Conservation (phyloP, 1,139 yeast genomes). For the Scheffersomyces illinoinensis region DNA sequence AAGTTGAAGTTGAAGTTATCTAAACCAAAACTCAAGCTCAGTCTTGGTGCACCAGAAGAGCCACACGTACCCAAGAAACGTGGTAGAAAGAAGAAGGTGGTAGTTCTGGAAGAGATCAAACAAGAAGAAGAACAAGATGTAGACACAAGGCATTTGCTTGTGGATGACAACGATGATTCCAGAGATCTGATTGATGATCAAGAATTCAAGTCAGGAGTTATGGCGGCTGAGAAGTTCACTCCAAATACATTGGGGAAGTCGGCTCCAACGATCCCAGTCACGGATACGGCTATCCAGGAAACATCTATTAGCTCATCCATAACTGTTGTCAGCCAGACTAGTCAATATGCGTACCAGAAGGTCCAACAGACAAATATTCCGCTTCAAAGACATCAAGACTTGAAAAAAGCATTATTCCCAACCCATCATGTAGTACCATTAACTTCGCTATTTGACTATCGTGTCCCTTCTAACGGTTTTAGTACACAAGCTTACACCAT, state of each 20-base stretch:
- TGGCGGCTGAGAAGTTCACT: slow-evolving; percentile 4
- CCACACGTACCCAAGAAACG: slow-evolving; percentile 19
- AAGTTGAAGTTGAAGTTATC: slow-evolving; percentile 30
- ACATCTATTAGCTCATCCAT: slow-evolving; percentile 15
- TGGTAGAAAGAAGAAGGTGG: slow-evolving; percentile 20
- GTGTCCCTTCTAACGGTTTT: slow-evolving; percentile 46
- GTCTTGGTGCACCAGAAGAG: slow-evolving; percentile 9
- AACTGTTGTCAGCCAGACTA: slow-evolving; percentile 19
- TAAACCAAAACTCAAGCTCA: slow-evolving; percentile 26
- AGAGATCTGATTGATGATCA: slow-evolving; percentile 6
- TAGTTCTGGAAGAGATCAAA: slow-evolving; percentile 18
- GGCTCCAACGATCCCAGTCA: slow-evolving; percentile 14
- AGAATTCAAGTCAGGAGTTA: slow-evolving; percentile 1
- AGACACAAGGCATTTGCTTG: not conserved
- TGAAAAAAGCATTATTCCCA: slow-evolving; percentile 36
- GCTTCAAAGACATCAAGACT: slow-evolving; percentile 25
- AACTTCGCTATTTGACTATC: slow-evolving; percentile 42
- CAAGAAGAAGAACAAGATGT: slow-evolving; percentile 17
- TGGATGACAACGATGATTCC: slow-evolving; percentile 5
- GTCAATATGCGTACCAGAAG: slow-evolving; percentile 29
- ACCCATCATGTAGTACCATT: slow-evolving; percentile 22
- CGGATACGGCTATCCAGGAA: slow-evolving; percentile 22
- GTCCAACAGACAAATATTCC: slow-evolving; percentile 17
- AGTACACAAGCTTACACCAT: slow-evolving; percentile 44
- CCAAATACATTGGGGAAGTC: slow-evolving; percentile 20